Base-by-base conservation (phyloP, 2,329 filamentous ascomycete species). In the Ophiostoma piceae region DNA sequence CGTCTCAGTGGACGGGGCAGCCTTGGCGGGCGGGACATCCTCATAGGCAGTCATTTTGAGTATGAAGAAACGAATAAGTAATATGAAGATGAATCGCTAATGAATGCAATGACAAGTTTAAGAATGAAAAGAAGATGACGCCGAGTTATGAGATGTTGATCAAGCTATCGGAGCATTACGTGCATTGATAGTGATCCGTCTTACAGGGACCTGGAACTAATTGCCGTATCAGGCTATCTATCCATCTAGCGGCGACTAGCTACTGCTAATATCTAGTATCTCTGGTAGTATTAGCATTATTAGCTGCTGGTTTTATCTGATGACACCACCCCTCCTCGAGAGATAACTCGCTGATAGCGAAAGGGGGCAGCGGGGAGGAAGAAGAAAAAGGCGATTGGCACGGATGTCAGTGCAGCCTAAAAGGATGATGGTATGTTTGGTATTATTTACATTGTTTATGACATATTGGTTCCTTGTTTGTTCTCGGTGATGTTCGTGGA, bases 21-120 rank as follows among this genome's bases (percentile, higher is more conserved):
- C 37, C 37, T 22, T 41, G 65, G n/a, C 37, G n/a, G 37, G n/a
- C 39, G 78, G 74, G 3, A 68, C 64, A 14, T 72, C 70, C 66
- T 74, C 67, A 65, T 73, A 74, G 67, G 74, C 69, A 3, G 74
- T 72, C 75, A 74, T 76, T 66, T 4, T 64, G 14, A 43, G 43
- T 47, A 47, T 47, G 43, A 8, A 8, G 43, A 6, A 4, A 47
- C 2, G 16, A 19, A 19, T 7, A n/a, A 47, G 2, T 2, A n/a
- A 47, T 2, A 29, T 60, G 22, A 29, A 11, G 0, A 16, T 1
- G 9, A 60, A 60, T n/a, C 16, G 19, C 16, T 16, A 7, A 47
- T 47, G 2, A 0, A 19, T 7, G n/a, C 43, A 47, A n/a, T 19
- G 43, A 47, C 43, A n/a, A 47, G 43, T 32, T 16, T 6, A 35